These are phyloP conservation scores for Iris pallida DNA, from an alignment of 116 monocot genomes.

Conservation along the genomic window DNA sequence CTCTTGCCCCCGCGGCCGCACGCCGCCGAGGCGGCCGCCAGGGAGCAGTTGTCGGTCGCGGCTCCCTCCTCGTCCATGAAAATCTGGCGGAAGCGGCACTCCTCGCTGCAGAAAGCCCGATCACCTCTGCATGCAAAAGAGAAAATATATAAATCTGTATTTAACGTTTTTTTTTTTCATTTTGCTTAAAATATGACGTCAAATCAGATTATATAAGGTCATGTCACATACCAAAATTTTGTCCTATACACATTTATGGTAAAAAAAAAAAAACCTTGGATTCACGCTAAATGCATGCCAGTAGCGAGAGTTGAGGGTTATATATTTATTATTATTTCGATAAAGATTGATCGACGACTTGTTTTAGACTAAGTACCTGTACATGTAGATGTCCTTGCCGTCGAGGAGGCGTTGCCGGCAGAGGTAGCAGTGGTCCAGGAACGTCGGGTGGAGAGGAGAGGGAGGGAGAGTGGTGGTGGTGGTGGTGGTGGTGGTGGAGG, in stretches of 20 bases:
- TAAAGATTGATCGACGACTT: too few species aligned
- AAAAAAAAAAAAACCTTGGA: too few species aligned
- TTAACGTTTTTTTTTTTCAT: too few species aligned
- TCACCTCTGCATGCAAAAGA: constrained; percentile 16
- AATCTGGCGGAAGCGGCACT: constrained; percentile 21
- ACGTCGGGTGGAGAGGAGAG: background rate
- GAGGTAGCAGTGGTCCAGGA: constrained; percentile 21
- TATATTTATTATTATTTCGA: too few species aligned
- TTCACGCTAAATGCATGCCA: too few species aligned
- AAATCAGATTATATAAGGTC: too few species aligned
- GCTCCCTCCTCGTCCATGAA: constrained; percentile 18
- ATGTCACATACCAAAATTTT: too few species aligned
- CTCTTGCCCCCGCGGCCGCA: background rate
- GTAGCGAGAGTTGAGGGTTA: too few species aligned
- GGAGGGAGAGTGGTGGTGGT: background rate
- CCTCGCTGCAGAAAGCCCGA: constrained; percentile 22
- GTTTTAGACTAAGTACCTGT: background rate
- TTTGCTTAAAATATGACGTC: too few species aligned
- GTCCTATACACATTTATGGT: too few species aligned
- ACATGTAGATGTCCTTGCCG: constrained; percentile 17
- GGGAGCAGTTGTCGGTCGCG: constrained; percentile 4
- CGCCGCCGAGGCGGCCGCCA: constrained; percentile 9
- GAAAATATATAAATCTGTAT: too few species aligned
- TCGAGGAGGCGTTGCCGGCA: constrained; percentile 5
- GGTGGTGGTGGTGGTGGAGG: background rate